Conservation (phyloP, 768 basidiomycete species). For the Calocera cornea region DNA sequence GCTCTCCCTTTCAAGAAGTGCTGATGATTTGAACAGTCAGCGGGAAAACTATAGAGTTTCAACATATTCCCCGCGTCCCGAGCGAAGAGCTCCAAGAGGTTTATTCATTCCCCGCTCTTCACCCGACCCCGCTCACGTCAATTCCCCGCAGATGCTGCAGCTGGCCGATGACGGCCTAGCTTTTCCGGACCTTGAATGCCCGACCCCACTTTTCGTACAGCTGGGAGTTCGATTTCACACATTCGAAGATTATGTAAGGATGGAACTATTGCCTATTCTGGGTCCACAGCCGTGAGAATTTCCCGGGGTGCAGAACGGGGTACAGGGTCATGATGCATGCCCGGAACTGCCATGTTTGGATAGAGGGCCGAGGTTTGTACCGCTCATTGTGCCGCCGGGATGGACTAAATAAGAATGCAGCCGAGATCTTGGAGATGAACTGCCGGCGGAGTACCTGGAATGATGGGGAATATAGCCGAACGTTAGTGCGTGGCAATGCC, state of each 20-base stretch:
- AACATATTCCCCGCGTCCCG: neutral
- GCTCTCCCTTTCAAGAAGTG: neutral
- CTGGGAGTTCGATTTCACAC: neutral
- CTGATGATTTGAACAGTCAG: neutral
- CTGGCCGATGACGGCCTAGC: neutral
- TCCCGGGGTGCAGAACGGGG: too few relatives aligned
- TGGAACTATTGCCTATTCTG: neutral
- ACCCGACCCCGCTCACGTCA: neutral
- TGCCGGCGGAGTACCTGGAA: too few relatives aligned
- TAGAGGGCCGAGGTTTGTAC: too few relatives aligned
- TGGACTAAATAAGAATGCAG: too few relatives aligned
- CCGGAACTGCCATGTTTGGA: too few relatives aligned
- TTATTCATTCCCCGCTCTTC: neutral
- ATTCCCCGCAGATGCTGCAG: neutral
- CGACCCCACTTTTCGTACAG: neutral
- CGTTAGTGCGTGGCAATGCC: too few relatives aligned
- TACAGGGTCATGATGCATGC: too few relatives aligned
- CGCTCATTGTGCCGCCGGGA: too few relatives aligned
- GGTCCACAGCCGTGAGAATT: neutral
- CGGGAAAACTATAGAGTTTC: neutral
- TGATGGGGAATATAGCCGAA: too few relatives aligned
- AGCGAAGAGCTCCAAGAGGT: neutral
- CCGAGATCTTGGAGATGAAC: too few relatives aligned
- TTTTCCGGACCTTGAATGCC: neutral
- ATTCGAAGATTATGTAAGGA: neutral